Percentiles rank a stretch among this genome's conserved stretches.
Conservation (phyloP, 2,329 filamentous ascomycete genomes). For the Madurella mycetomatis region DNA sequence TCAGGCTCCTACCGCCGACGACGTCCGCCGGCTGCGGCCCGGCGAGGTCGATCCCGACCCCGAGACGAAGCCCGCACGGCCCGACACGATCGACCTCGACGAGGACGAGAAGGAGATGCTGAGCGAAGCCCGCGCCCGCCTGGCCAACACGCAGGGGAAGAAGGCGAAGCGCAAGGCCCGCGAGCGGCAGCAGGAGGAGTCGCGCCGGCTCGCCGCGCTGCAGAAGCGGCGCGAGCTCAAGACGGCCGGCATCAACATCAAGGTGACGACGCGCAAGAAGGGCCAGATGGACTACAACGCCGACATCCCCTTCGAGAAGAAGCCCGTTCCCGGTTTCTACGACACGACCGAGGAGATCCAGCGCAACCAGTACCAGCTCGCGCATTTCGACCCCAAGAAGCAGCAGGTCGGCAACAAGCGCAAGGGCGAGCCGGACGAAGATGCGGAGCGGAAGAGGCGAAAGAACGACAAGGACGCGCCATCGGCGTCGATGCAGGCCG, state of each 20-base stretch:
- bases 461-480: conserved; percentile 82
- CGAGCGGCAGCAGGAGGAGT: conserved; percentile 93
- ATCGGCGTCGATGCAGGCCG: conserved; percentile 78
- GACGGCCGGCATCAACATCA: conserved; percentile 97
- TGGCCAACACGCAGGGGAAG: conserved; percentile 97
- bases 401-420: conserved; percentile 84
- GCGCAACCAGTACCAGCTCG: conserved; percentile 77
- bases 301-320: conserved; percentile 96
- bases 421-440: conserved; percentile 86
- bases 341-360: conserved; percentile 80
- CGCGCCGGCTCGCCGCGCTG: conserved; percentile 77
- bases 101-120: conserved; percentile 99
- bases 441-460: conserved; percentile 72
- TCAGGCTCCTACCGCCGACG: conserved; percentile 82
- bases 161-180: conserved; percentile 97
- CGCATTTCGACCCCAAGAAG: conserved; percentile 86
- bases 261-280: conserved; percentile 83
- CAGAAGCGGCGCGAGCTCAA: conserved; percentile 97
- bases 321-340: conserved; percentile 82
- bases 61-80: conserved; percentile 90
- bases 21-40: conserved; percentile 81
- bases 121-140: conserved; percentile 89
- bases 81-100: conserved; percentile 95
- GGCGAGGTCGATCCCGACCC: conserved; percentile 97
- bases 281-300: conserved; percentile 99